Evolutionary conservation across 306 rosid species (phyloP), one percentile per base, ranked within the genome.

Genomic region (Senna siamea): DNA sequence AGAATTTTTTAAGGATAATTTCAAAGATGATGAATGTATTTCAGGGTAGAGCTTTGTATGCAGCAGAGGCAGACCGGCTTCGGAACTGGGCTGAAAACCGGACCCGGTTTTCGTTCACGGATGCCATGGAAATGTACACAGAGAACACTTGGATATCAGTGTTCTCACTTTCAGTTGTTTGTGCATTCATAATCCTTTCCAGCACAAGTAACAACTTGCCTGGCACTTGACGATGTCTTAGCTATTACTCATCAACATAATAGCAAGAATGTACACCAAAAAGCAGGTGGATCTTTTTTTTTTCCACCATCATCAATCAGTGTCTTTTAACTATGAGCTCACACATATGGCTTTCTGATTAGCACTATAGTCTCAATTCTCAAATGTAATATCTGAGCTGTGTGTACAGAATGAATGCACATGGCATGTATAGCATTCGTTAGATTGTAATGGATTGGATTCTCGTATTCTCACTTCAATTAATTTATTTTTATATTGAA

Each of bases 1-100:
- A n/a, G n/a, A n/a, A n/a, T n/a, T n/a, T n/a, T n/a, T n/a, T n/a
- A n/a, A n/a, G n/a, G n/a, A n/a, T n/a, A n/a, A n/a, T n/a, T n/a
- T n/a, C n/a, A n/a, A n/a, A n/a, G n/a, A n/a, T n/a, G n/a, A n/a
- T n/a, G n/a, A n/a, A n/a, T n/a, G n/a, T n/a, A n/a, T 82, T 86
- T 80, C 87, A 92, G 97, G 99, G 98, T 9, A 90, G 81, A 82
- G 99, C 99, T 55, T 75, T 94, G 61, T 92, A 94, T 56, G 90
- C 97, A 46, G 90, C 99, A 0, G 99, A 94, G 77, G 96, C 99
- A 5, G 98, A 92, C 74, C 84, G 99, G 8, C 87, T 94, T 15
- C 88, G 98, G 0, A 94, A 94, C 88, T 94, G 98, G 99, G 99
- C 99, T 0, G 99, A 92, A 74, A 86, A 90, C 41, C 90, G 99